Conservation (phyloP, 106 monocot species). For the Apostasia shenzhenica region DNA sequence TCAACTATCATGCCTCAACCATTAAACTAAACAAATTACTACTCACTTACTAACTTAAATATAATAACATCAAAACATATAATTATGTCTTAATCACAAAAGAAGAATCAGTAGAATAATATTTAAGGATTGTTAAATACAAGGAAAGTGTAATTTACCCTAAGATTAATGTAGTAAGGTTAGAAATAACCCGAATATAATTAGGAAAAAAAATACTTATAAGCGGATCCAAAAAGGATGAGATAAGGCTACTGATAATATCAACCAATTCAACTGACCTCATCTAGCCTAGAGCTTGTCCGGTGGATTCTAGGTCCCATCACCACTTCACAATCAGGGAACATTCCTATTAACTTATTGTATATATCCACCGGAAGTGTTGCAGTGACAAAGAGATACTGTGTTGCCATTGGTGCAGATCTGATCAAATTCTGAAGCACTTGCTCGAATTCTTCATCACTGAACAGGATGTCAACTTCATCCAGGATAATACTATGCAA, state of each 20-base stretch:
- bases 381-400: conserved; percentile 91
- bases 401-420: conserved; percentile 58
- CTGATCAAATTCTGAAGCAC: conserved; percentile 62
- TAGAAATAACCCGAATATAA: no score
- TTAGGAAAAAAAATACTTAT: not conserved
- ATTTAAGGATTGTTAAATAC: no score
- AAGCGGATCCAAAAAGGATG: not conserved
- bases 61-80: no score
- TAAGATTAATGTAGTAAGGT: no score
- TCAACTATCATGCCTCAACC: no score
- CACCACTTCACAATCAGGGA: conserved; percentile 81
- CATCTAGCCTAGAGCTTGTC: conserved; percentile 88
- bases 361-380: conserved; percentile 94
- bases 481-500: conserved; percentile 74
- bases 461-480: conserved; percentile 89
- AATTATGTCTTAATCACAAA: no score
- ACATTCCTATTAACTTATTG: conserved; percentile 78
- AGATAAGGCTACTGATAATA: not conserved
- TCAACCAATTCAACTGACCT: conserved; percentile 33
- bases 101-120: no score
- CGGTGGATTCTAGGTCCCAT: conserved; percentile 97
- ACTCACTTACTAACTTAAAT: no score
- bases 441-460: conserved; percentile 81
- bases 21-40: no score
- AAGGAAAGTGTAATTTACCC: not conserved